Conservation (phyloP, 2,329 filamentous ascomycete species). For the Leptographium procerum region DNA sequence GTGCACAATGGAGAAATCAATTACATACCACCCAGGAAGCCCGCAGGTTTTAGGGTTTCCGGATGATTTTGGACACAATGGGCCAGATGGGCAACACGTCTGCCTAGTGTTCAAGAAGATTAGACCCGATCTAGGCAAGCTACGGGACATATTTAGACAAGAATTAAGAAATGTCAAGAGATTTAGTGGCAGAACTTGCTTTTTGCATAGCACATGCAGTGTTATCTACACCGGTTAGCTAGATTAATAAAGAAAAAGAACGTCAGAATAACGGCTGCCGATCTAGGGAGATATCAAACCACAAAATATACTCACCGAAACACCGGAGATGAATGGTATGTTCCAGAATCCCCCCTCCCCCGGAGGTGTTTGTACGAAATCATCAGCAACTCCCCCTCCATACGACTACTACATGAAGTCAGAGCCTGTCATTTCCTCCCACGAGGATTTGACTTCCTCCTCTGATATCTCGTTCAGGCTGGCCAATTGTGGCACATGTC, state of each 20-base stretch:
- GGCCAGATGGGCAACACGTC: conserved; percentile 3
- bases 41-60: neutral
- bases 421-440: neutral
- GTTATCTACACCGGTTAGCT: conserved; percentile 1
- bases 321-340: neutral
- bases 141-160: neutral
- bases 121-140: neutral
- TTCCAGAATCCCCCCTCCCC: neutral
- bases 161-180: neutral
- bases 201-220: conserved; percentile 3
- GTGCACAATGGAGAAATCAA: neutral
- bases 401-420: conserved; percentile 2
- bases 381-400: neutral
- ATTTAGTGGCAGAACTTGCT: neutral
- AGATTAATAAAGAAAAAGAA: neutral
- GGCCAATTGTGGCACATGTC: neutral
- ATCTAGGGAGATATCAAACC: conserved; percentile 4
- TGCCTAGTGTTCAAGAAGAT: conserved; percentile 4
- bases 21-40: neutral
- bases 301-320: conserved; percentile 3
- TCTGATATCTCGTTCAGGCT: neutral
- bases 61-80: conserved; percentile 1
- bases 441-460: neutral
- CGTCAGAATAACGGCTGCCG: neutral
- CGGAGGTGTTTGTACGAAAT: neutral